phyloP scores from a whole-genome alignment of 1,284 basidiomycete species.

The Leccinum subspadiceum region DNA sequence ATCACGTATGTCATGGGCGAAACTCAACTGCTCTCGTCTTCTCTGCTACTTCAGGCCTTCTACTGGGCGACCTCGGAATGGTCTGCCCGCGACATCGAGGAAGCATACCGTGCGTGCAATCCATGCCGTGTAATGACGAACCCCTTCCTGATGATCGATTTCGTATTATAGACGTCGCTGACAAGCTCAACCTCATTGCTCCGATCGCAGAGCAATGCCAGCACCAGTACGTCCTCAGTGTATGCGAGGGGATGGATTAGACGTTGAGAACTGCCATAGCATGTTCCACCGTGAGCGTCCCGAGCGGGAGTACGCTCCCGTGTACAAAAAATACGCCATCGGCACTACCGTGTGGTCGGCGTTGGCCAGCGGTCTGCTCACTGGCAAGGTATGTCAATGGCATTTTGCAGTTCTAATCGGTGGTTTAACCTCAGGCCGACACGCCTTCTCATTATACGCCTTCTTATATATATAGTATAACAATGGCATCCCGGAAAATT shows the following conservation, averaged over 20 bases:
- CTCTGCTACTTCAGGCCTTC: conserved; percentile 34
- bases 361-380: conserved; percentile 54
- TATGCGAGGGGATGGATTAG: neutral
- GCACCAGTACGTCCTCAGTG: conserved; percentile 36
- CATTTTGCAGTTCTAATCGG: neutral
- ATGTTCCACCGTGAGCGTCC: conserved; percentile 53
- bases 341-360: conserved; percentile 59
- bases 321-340: conserved; percentile 41
- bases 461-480: conserved; percentile 32
- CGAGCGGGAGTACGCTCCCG: conserved; percentile 55
- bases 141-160: neutral
- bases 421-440: neutral
- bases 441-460: neutral
- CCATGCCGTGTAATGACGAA: neutral
- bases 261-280: conserved; percentile 19
- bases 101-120: conserved; percentile 43
- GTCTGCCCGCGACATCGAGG: conserved; percentile 53
- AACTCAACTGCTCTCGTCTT: neutral
- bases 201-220: conserved; percentile 64
- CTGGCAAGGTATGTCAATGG: conserved; percentile 41
- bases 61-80: conserved; percentile 61
- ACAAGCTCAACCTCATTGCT: conserved; percentile 54
- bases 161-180: conserved; percentile 43
- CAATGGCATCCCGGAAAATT: conserved; percentile 48
- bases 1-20: neutral